Base-by-base conservation (phyloP, 2,329 filamentous ascomycete genomes). In the Arthrobotrys entomopaga region DNA sequence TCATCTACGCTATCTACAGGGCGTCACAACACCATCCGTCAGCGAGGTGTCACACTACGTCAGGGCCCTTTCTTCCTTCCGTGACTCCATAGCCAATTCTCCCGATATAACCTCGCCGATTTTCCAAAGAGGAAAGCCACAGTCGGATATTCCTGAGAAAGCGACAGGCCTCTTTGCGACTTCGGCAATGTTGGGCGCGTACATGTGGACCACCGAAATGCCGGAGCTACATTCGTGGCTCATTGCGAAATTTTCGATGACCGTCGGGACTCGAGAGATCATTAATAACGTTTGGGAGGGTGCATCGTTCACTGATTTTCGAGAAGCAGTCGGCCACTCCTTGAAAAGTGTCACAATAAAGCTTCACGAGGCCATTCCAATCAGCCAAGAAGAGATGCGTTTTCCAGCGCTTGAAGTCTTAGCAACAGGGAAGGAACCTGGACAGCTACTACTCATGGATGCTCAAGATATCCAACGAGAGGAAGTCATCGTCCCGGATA, bases 361-460 rank as follows among this genome's bases (percentile, higher is more conserved):
- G 13, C 19, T 73, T 2, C 26, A 73, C n/a, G 26, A 40, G 2
- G n/a, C 15, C 1, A 19, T 60, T 11, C 22, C 40, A 38, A 0
- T 61, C 0, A 38, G 49, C 2, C 13, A 3, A 46, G 50, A 42
- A 0, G 20, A 49, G 6, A 53, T 61, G 8, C 49, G 42, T 1
- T 19, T 73, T 11, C 69, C 61, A 1, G 57, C 56, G 1, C 20
- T 73, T 3, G 69, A 73, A 29, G 61, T 11, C 66, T 70, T 19
- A 77, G 78, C 71, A 0, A 61, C 65, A 6, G 79, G 77, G 69
- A 60, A 73, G 52, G 70, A 58, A 7, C 79, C 79, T 8, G 29
- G n/a, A 0, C 29, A 49, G 16, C 15, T 64, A 2, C 40, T 70
- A 0, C 53, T 57, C 16, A 57, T 57, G 53, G 34, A 43, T 26